Percentiles rank a stretch among this genome's conserved stretches.
These are phyloP conservation scores for Trametes hirsuta DNA, from an alignment of 1,284 basidiomycete species.

Conservation along the genomic window DNA sequence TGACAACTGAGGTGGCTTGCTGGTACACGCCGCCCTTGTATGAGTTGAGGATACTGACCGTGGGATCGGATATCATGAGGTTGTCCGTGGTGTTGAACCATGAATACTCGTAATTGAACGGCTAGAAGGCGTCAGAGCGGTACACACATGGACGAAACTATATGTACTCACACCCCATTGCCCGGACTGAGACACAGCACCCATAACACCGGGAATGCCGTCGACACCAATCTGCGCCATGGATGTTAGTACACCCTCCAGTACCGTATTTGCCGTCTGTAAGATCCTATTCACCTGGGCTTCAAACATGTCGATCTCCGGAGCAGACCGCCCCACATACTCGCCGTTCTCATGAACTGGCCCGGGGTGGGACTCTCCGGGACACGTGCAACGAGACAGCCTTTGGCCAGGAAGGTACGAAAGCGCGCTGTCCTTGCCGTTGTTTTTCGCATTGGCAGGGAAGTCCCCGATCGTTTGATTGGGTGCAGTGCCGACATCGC, in stretches of 20 bases:
- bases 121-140: slow-evolving; percentile 29
- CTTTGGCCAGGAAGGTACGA: slow-evolving; percentile 80
- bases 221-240: slow-evolving; percentile 29
- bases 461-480: slow-evolving; percentile 48
- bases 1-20: slow-evolving; percentile 44
- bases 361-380: slow-evolving; percentile 80
- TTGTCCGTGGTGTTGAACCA: slow-evolving; percentile 46
- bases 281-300: slow-evolving; percentile 22
- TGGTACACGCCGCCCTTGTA: slow-evolving; percentile 58
- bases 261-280: background rate
- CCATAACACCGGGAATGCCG: slow-evolving; percentile 16
- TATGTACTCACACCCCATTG: slow-evolving; percentile 43
- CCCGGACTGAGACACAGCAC: slow-evolving; percentile 49
- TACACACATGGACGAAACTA: background rate
- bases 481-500: slow-evolving; percentile 59
- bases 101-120: slow-evolving; percentile 48
- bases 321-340: slow-evolving; percentile 76
- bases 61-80: slow-evolving; percentile 34
- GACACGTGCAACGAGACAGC: slow-evolving; percentile 82
- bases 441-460: slow-evolving; percentile 41
- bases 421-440: slow-evolving; percentile 36
- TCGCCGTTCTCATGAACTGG: slow-evolving; percentile 59
- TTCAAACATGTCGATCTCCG: slow-evolving; percentile 86
- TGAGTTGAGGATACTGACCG: slow-evolving; percentile 48
- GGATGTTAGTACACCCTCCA: background rate